Evolutionary conservation across 495 filamentous ascomycete species (phyloP).

Genomic region (Aspergillus biplanus): DNA sequence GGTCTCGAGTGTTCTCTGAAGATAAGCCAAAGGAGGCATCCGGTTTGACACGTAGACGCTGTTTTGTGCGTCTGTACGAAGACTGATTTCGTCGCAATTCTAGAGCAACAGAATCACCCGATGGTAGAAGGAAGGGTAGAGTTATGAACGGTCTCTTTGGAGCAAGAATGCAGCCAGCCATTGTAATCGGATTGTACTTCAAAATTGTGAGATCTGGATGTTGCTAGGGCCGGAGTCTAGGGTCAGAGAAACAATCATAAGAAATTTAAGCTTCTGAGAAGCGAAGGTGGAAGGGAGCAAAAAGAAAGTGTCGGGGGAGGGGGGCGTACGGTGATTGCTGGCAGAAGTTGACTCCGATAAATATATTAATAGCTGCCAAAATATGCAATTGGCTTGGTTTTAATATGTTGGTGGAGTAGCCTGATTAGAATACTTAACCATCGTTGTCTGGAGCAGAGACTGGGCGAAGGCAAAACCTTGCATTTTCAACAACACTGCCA

Average conservation of each 20-base stretch:
- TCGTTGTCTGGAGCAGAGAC: no score
- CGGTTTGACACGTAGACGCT: conserved; percentile 71
- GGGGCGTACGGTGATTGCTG: no score
- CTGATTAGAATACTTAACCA: no score
- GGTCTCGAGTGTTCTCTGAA: conserved; percentile 48
- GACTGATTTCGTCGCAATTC: conserved; percentile 63
- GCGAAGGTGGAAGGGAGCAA: no score
- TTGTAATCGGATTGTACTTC: conserved; percentile 4
- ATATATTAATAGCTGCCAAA: no score
- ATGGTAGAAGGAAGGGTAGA: conserved; percentile 46
- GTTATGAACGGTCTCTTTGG: conserved; percentile 46
- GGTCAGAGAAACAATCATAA: no score
- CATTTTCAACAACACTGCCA: not conserved
- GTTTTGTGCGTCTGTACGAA: conserved; percentile 69
- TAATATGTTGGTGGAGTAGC: no score
- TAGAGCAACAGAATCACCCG: conserved; percentile 37
- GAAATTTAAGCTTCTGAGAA: no score
- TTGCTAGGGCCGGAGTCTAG: not conserved
- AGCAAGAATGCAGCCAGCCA: conserved; percentile 38
- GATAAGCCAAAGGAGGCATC: conserved; percentile 69
- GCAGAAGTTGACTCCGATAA: no score
- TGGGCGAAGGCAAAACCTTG: not conserved
- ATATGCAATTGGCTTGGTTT: no score
- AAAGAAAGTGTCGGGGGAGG: no score
- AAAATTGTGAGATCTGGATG: not conserved